These are phyloP conservation scores for Salix koriyanagi DNA, from an alignment of 345 rosid species.

Conservation along the genomic window DNA sequence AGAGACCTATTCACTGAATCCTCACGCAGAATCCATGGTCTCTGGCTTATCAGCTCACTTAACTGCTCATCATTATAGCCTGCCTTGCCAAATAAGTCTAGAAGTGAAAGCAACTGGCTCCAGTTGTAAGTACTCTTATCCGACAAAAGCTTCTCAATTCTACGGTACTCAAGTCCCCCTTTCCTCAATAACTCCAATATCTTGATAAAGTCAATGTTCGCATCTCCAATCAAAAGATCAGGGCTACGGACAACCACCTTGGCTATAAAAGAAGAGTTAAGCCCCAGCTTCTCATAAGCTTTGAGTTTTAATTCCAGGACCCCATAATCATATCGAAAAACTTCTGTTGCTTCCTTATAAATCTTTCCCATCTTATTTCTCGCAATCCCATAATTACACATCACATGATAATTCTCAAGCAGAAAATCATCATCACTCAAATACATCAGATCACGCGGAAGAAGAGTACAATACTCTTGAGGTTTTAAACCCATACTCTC, in stretches of 20 bases:
- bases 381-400: constrained; percentile 58
- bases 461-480: constrained; percentile 35
- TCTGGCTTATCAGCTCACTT: constrained; percentile 42
- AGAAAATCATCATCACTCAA: constrained; percentile 59
- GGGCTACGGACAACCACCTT: constrained; percentile 53
- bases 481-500: constrained; percentile 74
- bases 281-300: constrained; percentile 61
- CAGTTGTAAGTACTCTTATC: constrained; percentile 48
- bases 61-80: constrained; percentile 39
- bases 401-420: constrained; percentile 58
- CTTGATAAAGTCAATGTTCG: constrained; percentile 41
- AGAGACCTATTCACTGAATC: constrained; percentile 44
- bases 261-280: constrained; percentile 35
- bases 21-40: constrained; percentile 56
- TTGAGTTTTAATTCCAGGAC: constrained; percentile 45
- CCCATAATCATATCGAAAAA: constrained; percentile 47
- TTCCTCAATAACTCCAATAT: constrained; percentile 47
- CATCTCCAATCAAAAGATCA: constrained; percentile 46
- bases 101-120: constrained; percentile 44
- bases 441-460: constrained; percentile 47
- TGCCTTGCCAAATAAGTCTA: constrained; percentile 37
- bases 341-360: constrained; percentile 48
- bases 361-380: constrained; percentile 57
- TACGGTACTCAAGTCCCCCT: constrained; percentile 39
- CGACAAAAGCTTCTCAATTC: constrained; percentile 43